These are phyloP conservation scores for Saccharomyces hybrid DNA, from an alignment of 1,139 yeast genomes.

Conservation along the genomic window DNA sequence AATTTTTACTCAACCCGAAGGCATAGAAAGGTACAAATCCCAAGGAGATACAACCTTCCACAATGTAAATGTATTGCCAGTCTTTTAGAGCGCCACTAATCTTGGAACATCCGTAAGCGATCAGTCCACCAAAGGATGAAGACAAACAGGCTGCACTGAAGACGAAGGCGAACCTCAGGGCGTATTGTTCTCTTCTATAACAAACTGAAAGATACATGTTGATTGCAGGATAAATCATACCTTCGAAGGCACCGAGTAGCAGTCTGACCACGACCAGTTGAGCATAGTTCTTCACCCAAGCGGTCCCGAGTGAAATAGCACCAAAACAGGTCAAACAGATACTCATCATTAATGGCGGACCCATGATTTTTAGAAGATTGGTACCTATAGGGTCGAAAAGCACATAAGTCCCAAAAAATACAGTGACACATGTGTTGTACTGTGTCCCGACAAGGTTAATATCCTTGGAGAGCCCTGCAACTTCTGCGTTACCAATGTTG, in stretches of 20 bases:
- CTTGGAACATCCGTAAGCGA: constrained; percentile 39
- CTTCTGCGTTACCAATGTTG: constrained; percentile 53
- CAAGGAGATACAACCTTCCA: constrained; percentile 49
- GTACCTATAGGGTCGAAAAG: constrained; percentile 49
- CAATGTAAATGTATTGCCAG: constrained; percentile 51
- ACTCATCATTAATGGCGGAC: constrained; percentile 30
- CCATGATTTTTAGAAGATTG: constrained; percentile 32
- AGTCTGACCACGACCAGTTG: constrained; percentile 42
- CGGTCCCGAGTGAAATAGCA: constrained; percentile 43
- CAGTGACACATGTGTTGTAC: constrained; percentile 47
- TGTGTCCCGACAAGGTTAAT: constrained; percentile 41
- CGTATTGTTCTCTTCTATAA: constrained; percentile 38
- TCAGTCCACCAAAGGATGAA: constrained; percentile 43
- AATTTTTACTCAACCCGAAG: constrained; percentile 24
- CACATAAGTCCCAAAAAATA: constrained; percentile 51
- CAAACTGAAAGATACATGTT: constrained; percentile 37
- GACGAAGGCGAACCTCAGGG: constrained; percentile 38
- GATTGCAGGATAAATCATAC: constrained; percentile 47
- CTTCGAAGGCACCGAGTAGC: constrained; percentile 47
- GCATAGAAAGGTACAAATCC: constrained; percentile 40
- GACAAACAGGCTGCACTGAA: constrained; percentile 39
- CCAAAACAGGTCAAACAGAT: constrained; percentile 40
- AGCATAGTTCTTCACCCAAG: constrained; percentile 39
- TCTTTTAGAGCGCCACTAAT: constrained; percentile 34
- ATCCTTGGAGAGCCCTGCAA: constrained; percentile 49